Base-by-base conservation (phyloP, 202 grass and related monocot genomes). In the Brachypodium distachyon region DNA sequence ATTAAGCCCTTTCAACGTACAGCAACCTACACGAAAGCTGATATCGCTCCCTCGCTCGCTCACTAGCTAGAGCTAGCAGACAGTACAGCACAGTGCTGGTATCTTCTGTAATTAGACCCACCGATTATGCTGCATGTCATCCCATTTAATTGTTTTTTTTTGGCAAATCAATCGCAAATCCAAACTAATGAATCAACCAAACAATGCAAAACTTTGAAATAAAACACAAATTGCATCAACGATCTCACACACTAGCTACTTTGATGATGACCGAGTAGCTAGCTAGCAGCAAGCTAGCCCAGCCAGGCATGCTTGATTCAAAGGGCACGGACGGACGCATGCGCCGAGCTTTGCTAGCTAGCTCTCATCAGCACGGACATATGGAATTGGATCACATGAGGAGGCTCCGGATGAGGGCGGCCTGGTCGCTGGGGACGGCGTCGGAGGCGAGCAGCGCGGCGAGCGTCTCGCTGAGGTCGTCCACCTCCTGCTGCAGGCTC, bases 401-500 rank as follows among this genome's bases (percentile, higher is more conserved):
- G 72, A 97, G 85, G 84, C 87, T 97, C 73, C 85, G 79, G 67
- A 97, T 93, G 57, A 93, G 61, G 62, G 84, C 93, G 13, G 90
- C 85, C 77, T 97, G 90, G 53, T 83, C 90, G 53, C 85, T 86
- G 28, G 80, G 80, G 68, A 88, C 70, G 37, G 87, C 67, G 29
- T 84, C 81, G 47, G 77, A 80, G 53, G 63, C 83, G 44, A 97
- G 85, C 62, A 97, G 77, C 70, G 90, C 72, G 44, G 93, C 73
- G 33, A 97, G 90, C 74, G 85, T 93, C 76, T 90, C 90, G 79
- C 93, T 97, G 41, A 97, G 87, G 47, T 90, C 78, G 64, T 93
- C 90, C 60, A 86, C 84, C 67, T 96, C 93, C 78, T 85, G 83
- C 54, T 96, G 93, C 72, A 96, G 90, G 72, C 78, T 92, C 66